Conservation (phyloP, 768 basidiomycete species). For the Amanita fuliginea region DNA sequence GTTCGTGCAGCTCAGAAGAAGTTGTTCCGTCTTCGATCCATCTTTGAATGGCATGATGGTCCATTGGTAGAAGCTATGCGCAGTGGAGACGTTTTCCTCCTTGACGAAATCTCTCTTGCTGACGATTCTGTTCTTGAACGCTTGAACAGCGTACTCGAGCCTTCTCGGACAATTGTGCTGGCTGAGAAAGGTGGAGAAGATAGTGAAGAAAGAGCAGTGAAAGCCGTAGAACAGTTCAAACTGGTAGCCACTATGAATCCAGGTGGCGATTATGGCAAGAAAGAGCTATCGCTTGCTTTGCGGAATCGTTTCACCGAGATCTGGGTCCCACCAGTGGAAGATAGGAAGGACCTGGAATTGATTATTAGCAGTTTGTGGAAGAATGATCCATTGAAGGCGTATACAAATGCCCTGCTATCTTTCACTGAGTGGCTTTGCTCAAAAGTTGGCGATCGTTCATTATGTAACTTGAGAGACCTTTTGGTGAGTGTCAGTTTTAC, state of each 20-base stretch:
- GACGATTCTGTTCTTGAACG: conserved; percentile 98
- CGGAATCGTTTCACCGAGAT: conserved; percentile 98
- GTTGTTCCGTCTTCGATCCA: conserved; percentile 45
- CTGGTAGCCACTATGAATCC: conserved; percentile 99
- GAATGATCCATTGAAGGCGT: conserved; percentile 35
- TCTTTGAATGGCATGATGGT: conserved; percentile 97
- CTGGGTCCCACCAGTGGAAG: conserved; percentile 86
- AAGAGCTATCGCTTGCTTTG: conserved; percentile 92
- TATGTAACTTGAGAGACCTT: conserved; percentile 79
- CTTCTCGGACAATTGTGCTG: conserved; percentile 75
- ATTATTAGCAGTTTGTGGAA: conserved; percentile 71
- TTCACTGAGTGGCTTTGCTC: conserved; percentile 75
- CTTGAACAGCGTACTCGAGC: conserved; percentile 94
- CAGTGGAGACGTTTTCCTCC: conserved; percentile 71
- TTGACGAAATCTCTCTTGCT: conserved; percentile 95
- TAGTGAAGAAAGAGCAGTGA: conserved; percentile 53
- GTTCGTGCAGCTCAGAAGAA: conserved; percentile 33
- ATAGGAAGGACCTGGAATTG: conserved; percentile 59
- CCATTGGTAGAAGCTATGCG: conserved; percentile 93
- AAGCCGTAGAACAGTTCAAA: conserved; percentile 64
- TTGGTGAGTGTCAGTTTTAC: conserved; percentile 39
- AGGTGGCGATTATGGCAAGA: conserved; percentile 98
- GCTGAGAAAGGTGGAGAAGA: conserved; percentile 85
- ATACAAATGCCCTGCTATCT: conserved; percentile 55
- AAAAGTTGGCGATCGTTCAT: conserved; percentile 47